Percentiles rank a stretch among this genome's conserved stretches.
phyloP scores from a whole-genome alignment of 306 rosid species.

The Glycine latifolia region DNA sequence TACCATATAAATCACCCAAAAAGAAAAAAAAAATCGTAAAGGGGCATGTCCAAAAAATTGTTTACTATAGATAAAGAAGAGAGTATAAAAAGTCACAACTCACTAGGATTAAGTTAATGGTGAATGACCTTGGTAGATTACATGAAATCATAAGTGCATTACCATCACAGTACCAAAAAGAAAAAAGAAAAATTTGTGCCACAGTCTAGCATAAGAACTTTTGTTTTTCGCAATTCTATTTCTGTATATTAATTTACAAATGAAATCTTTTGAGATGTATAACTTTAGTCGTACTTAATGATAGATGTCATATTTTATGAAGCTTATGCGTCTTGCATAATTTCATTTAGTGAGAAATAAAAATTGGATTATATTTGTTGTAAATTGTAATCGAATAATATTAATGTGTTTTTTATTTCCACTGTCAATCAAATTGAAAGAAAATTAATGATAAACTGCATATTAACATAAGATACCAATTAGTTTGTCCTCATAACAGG shows the following conservation, averaged over 20 bases:
- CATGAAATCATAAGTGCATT: too few species aligned
- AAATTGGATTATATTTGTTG: neutral
- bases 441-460: too few species aligned
- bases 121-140: too few species aligned
- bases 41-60: too few species aligned
- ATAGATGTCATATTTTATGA: neutral
- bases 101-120: too few species aligned
- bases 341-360: neutral
- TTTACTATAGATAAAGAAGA: too few species aligned
- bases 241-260: neutral
- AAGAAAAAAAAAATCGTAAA: neutral
- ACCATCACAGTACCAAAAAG: neutral
- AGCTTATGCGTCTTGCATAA: neutral
- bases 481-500: too few species aligned
- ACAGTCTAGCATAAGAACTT: neutral
- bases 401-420: neutral
- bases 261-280: neutral
- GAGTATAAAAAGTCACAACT: too few species aligned
- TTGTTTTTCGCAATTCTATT: neutral
- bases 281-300: neutral
- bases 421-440: neutral
- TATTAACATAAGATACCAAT: too few species aligned
- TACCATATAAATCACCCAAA: neutral
- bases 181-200: too few species aligned
- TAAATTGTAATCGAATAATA: neutral